Percentiles rank a stretch among this genome's conserved stretches.
phyloP scores from a whole-genome alignment of 2,329 filamentous ascomycete genomes.

The Claviceps africana region DNA sequence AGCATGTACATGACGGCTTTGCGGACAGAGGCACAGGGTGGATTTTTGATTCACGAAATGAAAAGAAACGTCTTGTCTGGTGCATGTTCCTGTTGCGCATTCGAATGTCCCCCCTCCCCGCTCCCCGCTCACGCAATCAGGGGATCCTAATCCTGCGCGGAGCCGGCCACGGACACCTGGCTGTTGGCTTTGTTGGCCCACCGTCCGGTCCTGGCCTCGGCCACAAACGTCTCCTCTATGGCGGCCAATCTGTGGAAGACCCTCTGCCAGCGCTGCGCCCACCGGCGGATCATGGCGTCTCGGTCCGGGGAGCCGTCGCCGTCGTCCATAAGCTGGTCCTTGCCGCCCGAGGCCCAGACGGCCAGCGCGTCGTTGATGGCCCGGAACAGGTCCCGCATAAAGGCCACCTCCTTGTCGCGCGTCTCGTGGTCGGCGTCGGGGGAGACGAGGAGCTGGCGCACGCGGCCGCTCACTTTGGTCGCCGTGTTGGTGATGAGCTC shows the following conservation, averaged over 20 bases:
- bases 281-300: slow-evolving; percentile 55
- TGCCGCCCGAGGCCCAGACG: slow-evolving; percentile 57
- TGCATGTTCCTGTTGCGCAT: no score
- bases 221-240: slow-evolving; percentile 63
- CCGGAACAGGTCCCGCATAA: slow-evolving; percentile 68
- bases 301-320: slow-evolving; percentile 44
- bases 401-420: slow-evolving; percentile 52
- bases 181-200: no score
- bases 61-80: no score
- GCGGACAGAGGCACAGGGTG: no score
- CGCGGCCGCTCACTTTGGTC: slow-evolving; percentile 74
- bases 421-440: slow-evolving; percentile 50
- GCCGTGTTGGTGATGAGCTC: slow-evolving; percentile 85
- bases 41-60: no score
- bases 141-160: not conserved
- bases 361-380: slow-evolving; percentile 66
- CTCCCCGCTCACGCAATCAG: not conserved
- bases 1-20: no score
- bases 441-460: slow-evolving; percentile 62
- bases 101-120: no score
- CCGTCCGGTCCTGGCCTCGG: slow-evolving; percentile 16
- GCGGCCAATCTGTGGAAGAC: slow-evolving; percentile 71
- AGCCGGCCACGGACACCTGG: no score
- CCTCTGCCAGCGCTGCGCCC: slow-evolving; percentile 76
- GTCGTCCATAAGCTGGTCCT: slow-evolving; percentile 62